These are phyloP conservation scores for Fonsecaea erecta DNA, from an alignment of 2,329 filamentous ascomycete species.

Conservation along the genomic window DNA sequence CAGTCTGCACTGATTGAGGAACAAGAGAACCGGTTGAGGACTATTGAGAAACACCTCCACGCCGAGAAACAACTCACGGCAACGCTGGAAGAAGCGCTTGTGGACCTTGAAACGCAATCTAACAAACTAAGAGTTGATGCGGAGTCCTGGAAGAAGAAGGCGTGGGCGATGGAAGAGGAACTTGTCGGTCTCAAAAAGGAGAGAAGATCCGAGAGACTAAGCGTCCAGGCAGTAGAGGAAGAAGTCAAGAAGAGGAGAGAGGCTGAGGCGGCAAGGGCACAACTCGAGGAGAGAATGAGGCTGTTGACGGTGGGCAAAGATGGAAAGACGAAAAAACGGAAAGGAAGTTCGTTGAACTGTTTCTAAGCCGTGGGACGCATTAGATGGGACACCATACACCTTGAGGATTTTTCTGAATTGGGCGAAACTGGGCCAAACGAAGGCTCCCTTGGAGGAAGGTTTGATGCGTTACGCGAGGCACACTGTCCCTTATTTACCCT, in stretches of 20 bases:
- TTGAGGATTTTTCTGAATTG: background rate
- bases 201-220: constrained; percentile 63
- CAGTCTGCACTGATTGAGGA: constrained; percentile 82
- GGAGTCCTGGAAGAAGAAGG: constrained; percentile 89
- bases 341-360: constrained; percentile 93
- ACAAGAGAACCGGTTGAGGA: constrained; percentile 90
- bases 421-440: background rate
- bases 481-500: background rate
- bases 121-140: constrained; percentile 90
- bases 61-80: constrained; percentile 96
- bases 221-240: constrained; percentile 90
- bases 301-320: constrained; percentile 64
- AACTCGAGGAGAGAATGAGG: constrained; percentile 94
- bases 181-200: constrained; percentile 61
- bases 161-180: constrained; percentile 72
- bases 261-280: constrained; percentile 83
- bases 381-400: background rate
- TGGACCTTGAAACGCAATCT: constrained; percentile 87
- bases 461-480: background rate
- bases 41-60: constrained; percentile 93
- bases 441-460: background rate
- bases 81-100: constrained; percentile 92
- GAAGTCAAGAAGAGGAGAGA: constrained; percentile 90
- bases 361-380: constrained; percentile 64
- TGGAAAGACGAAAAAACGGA: constrained; percentile 79